phyloP scores from a whole-genome alignment of 441 rosid species.

The Erodium texanum region DNA sequence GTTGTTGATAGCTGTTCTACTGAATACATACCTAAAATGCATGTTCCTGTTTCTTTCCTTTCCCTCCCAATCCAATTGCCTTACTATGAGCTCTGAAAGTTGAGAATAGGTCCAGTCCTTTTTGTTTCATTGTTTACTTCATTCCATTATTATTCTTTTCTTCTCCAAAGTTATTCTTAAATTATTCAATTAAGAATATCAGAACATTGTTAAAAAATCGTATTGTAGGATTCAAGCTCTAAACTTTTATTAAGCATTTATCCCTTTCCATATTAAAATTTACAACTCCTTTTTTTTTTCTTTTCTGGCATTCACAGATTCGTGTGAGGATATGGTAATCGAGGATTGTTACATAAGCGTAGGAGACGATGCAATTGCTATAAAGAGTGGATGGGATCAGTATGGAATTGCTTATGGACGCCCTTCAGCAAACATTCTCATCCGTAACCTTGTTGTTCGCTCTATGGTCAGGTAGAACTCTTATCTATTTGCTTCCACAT shows the following conservation, averaged over 20 bases:
- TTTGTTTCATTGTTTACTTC: too few species aligned
- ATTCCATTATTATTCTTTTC: too few species aligned
- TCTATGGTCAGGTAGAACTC: constrained; percentile 79
- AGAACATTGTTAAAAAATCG: too few species aligned
- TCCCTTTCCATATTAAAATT: neutral
- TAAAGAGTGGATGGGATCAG: constrained; percentile 99
- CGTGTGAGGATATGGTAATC: constrained; percentile 87
- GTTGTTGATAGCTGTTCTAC: too few species aligned
- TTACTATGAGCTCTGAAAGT: too few species aligned
- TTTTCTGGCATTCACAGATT: constrained; percentile 41
- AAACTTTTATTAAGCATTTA: constrained; percentile 2
- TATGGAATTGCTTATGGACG: constrained; percentile 81
- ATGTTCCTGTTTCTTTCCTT: too few species aligned
- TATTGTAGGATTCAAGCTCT: neutral
- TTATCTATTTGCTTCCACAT: constrained; percentile 13
- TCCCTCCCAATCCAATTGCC: too few species aligned
- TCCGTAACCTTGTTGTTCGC: constrained; percentile 72
- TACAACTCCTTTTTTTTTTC: too few species aligned
- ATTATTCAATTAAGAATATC: neutral
- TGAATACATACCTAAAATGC: too few species aligned
- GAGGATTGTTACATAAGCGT: constrained; percentile 95
- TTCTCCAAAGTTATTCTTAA: neutral
- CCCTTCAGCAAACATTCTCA: constrained; percentile 69
- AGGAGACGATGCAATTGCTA: constrained; percentile 92
- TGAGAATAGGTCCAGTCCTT: too few species aligned